Evolutionary conservation across 2,329 filamentous ascomycete genomes (phyloP).

Genomic region (Colletotrichum cuscutae): DNA sequence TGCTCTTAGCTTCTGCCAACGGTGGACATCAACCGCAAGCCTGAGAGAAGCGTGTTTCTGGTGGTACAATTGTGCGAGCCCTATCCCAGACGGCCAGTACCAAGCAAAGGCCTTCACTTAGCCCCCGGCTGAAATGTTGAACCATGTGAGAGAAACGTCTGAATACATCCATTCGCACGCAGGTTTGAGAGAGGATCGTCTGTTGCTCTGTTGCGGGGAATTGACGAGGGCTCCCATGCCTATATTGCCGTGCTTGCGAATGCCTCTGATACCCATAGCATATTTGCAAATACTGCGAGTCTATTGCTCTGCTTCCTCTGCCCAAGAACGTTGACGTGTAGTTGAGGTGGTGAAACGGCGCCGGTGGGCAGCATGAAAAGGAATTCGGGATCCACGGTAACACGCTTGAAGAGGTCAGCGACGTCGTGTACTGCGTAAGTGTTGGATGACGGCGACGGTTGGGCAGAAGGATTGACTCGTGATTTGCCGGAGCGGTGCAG

Average conservation of each 20-base stretch:
- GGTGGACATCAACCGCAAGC: neutral
- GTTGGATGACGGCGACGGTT: neutral
- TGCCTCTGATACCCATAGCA: too few relatives aligned
- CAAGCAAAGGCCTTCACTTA: neutral
- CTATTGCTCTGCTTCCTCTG: neutral
- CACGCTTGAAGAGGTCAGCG: neutral
- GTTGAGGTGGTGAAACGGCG: constrained; percentile 11
- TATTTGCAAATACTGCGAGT: neutral
- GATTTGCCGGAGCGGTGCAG: neutral
- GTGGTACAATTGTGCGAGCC: constrained; percentile 2
- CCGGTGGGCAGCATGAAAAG: constrained; percentile 12
- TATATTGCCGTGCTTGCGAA: too few relatives aligned
- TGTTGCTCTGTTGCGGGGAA: neutral
- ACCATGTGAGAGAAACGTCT: neutral
- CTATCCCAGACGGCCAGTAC: constrained; percentile 1
- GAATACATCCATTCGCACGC: too few relatives aligned
- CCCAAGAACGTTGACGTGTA: neutral
- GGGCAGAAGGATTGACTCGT: constrained; percentile 16
- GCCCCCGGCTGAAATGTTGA: neutral
- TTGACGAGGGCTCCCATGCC: neutral
- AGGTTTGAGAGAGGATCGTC: neutral
- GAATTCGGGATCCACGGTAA: constrained; percentile 5
- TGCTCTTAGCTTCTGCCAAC: neutral
- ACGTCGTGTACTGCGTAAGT: neutral
- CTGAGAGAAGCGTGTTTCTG: neutral